Base-by-base conservation (phyloP, 257 asterid species). In the Lantana camara region DNA sequence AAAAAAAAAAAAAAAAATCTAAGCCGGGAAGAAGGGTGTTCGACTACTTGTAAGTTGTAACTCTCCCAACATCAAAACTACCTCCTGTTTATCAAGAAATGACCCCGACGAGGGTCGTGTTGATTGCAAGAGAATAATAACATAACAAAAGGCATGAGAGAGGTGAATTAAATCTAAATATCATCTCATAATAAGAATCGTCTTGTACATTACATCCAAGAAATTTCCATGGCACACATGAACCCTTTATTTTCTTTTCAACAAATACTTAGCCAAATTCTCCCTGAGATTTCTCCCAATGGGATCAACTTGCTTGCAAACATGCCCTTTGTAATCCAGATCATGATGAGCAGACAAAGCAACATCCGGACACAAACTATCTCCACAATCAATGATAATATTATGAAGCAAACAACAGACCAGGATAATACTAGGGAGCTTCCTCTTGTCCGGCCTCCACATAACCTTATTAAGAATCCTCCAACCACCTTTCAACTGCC, bases 401-500 rank as follows among this genome's bases (percentile, higher is more conserved):
- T 94, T 94, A 68, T 88, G 96, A 72, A 94, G 96, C 35, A 94
- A 79, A 77, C 96, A 94, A 75, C 99, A 94, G 1, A 94, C 95
- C 55, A 94, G 64, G 70, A 94, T 80, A 30, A 88, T 90, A 67
- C 97, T 94, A 5, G 97, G 97, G 3, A 94, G 83, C 63, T 94
- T 94, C 81, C 81, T 63, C 70, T 86, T 85, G 74, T 94, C 97
- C 0, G 99, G 99, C 57, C 97, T 72, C 97, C 99, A 88, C 97
- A 94, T 90, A 19, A 94, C 99, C 88, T 94, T 94, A 75, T 83
- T 88, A 13, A 94, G 92, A 53, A 90, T 94, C 79, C 97, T 88
- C 97, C 97, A 90, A 35, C 95, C 86, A 8, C 99, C 97, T 79
- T 94, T 94, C 72, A 94, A 78, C 65, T 66, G 82, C 0, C 84